Conservation (phyloP, 495 filamentous ascomycete species). For the Tuber magnatum region DNA sequence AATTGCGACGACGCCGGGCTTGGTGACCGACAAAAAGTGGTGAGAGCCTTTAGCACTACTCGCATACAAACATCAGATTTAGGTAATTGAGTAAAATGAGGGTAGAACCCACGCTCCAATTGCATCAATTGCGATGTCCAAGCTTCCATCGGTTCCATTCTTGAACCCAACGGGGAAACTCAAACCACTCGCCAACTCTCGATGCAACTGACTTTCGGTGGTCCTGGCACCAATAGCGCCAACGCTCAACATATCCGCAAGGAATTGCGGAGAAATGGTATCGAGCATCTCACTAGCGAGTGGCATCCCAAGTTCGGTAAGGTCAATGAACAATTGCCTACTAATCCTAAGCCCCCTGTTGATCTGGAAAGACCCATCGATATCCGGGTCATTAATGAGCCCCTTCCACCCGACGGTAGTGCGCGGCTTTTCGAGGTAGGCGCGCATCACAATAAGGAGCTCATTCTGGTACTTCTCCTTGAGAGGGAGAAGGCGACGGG, state of each 20-base stretch:
- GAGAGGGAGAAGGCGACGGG: slow-evolving; percentile 67
- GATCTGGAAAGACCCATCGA: slow-evolving; percentile 97
- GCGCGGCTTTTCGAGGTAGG: slow-evolving; percentile 97
- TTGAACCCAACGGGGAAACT: slow-evolving; percentile 99
- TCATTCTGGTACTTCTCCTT: slow-evolving; percentile 87
- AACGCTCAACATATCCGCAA: slow-evolving; percentile 86
- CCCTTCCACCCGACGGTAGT: slow-evolving; percentile 99
- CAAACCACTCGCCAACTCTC: slow-evolving; percentile 86
- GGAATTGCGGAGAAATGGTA: slow-evolving; percentile 95
- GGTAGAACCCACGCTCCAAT: slow-evolving; percentile 60
- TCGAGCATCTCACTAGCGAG: slow-evolving; percentile 97
- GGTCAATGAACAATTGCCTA: slow-evolving; percentile 86
- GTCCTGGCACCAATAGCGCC: slow-evolving; percentile 93
- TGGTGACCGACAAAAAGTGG: slow-evolving; percentile 97
- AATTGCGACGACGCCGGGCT: slow-evolving; percentile 92
- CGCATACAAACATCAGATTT: slow-evolving; percentile 11
- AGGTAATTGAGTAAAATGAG: neutral
- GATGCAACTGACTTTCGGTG: slow-evolving; percentile 90
- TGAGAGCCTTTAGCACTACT: slow-evolving; percentile 70
- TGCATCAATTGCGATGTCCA: slow-evolving; percentile 89
- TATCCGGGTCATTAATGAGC: slow-evolving; percentile 97
- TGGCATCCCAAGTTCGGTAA: slow-evolving; percentile 95
- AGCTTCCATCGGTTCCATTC: slow-evolving; percentile 91
- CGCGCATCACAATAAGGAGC: slow-evolving; percentile 91
- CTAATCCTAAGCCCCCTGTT: slow-evolving; percentile 89